Conservation (phyloP, 441 rosid genomes). For the Erodium moschatum region DNA sequence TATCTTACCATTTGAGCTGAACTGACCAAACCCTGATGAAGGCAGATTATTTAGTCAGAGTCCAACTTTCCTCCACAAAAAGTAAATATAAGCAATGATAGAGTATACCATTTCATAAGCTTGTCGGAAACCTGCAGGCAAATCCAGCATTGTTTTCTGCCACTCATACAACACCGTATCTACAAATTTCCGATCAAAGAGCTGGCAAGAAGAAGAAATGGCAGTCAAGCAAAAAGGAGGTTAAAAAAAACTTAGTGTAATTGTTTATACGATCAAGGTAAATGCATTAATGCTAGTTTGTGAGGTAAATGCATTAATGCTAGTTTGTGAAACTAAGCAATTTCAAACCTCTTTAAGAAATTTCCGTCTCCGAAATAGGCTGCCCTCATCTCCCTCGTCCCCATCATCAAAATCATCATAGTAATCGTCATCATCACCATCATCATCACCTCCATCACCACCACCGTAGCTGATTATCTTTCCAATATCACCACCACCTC, state of each 20-base stretch:
- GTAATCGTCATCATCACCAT: slow-evolving; percentile 86
- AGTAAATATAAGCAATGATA: slow-evolving; percentile 11
- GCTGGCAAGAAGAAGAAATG: slow-evolving; percentile 33
- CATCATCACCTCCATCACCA: slow-evolving; percentile 94
- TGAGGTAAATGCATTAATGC: not conserved
- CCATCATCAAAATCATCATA: slow-evolving; percentile 83
- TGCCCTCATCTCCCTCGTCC: slow-evolving; percentile 81
- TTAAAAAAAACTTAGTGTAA: slow-evolving; percentile 6
- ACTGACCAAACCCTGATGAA: slow-evolving; percentile 9
- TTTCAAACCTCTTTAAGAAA: slow-evolving; percentile 70
- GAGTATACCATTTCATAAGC: slow-evolving; percentile 82
- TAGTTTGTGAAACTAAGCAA: not conserved
- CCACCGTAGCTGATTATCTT: slow-evolving; percentile 73
- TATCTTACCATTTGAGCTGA: slow-evolving; percentile 4
- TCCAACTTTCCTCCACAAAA: slow-evolving; percentile 13
- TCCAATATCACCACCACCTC: slow-evolving; percentile 93
- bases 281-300: not conserved
- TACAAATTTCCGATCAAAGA: slow-evolving; percentile 81
- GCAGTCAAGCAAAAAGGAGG: not conserved
- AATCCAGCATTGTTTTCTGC: slow-evolving; percentile 89
- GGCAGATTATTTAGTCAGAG: not conserved
- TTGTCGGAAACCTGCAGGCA: slow-evolving; percentile 95
- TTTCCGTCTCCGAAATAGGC: slow-evolving; percentile 73
- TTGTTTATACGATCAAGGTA: not conserved
- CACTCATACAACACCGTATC: slow-evolving; percentile 90